Evolutionary conservation across 1,284 basidiomycete species (phyloP).

Genomic region (Phellinidium pouzarii): DNA sequence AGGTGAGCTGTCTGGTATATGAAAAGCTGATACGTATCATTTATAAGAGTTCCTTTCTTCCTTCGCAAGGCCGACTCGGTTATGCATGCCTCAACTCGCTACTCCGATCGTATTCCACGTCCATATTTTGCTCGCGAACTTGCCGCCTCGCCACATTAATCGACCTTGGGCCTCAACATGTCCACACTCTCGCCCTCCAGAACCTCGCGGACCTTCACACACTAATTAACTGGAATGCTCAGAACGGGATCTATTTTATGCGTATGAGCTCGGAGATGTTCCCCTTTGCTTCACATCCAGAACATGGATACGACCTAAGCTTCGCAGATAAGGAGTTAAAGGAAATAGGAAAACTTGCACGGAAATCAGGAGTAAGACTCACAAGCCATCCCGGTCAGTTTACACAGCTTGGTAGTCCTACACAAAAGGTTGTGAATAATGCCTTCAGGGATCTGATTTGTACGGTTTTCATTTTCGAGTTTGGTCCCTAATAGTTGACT

Average conservation of each 20-base stretch:
- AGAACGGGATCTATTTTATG: slow-evolving; percentile 74
- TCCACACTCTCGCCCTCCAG: slow-evolving; percentile 48
- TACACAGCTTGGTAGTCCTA: slow-evolving; percentile 79
- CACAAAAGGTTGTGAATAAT: slow-evolving; percentile 63
- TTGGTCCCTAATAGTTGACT: not conserved
- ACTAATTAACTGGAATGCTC: slow-evolving; percentile 83
- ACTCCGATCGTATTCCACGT: slow-evolving; percentile 60
- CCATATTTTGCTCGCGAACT: slow-evolving; percentile 73
- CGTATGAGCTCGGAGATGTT: slow-evolving; percentile 87
- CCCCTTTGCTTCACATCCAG: slow-evolving; percentile 80
- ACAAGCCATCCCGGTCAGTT: slow-evolving; percentile 88
- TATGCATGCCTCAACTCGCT: slow-evolving; percentile 86
- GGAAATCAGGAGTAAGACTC: slow-evolving; percentile 70
- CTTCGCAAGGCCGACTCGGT: slow-evolving; percentile 49
- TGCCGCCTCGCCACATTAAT: slow-evolving; percentile 37
- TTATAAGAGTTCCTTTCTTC: not conserved
- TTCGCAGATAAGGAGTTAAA: slow-evolving; percentile 54
- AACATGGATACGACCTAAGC: slow-evolving; percentile 73
- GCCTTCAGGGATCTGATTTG: slow-evolving; percentile 73
- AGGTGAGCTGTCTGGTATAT: slow-evolving; percentile 33
- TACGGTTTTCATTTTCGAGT: slow-evolving; percentile 20
- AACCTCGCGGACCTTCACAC: slow-evolving; percentile 68
- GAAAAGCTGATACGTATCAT: slow-evolving; percentile 18
- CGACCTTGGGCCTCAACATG: slow-evolving; percentile 16
- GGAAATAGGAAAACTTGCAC: slow-evolving; percentile 67